Base-by-base conservation (phyloP, 192 early-diverging fungal genomes). In the Entomortierella parvispora region DNA sequence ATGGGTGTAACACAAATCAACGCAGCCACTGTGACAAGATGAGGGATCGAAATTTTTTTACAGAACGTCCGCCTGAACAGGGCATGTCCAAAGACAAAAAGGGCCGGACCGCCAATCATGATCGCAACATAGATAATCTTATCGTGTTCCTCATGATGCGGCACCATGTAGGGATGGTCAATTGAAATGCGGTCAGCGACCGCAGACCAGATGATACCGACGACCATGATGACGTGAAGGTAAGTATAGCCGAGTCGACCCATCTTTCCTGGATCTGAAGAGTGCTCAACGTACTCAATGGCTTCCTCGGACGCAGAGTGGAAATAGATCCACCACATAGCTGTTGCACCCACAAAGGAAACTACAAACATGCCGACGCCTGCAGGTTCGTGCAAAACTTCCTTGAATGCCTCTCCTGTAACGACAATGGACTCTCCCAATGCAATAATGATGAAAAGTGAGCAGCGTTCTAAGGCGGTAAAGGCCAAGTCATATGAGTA, bases 311-410 rank as follows among this genome's bases (percentile, higher is more conserved):
- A 59, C 4, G 71, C 62, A 0, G 71, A 55, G 29, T 74, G 71
- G 50, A 74, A 74, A 56, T 74, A 74, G 45, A 74, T 74, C 71
- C 71, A 74, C 71, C 71, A 74, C 71, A 74, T 74, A 2, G 71
- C 34, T 7, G 51, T 50, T 6, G 71, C 62, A 2, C 71, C 71
- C 2, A 61, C 2, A 26, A 74, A 74, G 5, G 71, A 55, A n/a
- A 74, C 50, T n/a, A 74, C 45, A 26, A 74, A 74, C 58, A 74
- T 66, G 6, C 57, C 71, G 6, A 63, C 25, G 11, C 57, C 71
- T 29, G 71, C 63, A 8, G 71, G 31, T 9, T 60, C 63, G 49
- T 46, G 44, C 18, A 66, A 28, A 2, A 54, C 51, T 2, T 49
- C 49, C 31, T 34, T 60, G 63, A 74, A 74, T 11, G 71, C 43